Base-by-base conservation (phyloP, 139 green algal genomes). In the Diplosphaera chodatii region DNA sequence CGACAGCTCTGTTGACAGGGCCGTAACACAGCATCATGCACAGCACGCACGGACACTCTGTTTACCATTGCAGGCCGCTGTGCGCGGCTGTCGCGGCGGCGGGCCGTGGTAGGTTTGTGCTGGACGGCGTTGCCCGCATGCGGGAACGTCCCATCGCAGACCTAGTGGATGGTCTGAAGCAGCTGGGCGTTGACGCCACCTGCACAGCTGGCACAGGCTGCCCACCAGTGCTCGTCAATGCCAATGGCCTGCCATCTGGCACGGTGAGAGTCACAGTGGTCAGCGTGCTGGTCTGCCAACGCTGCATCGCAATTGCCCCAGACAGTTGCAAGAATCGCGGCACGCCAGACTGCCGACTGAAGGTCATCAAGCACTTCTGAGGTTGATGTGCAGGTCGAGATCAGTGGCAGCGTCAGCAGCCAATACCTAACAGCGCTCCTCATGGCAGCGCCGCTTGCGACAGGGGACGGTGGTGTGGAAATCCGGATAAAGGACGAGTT, bases 351-450 rank as follows among this genome's bases (percentile, higher is more conserved):
- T n/a, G n/a, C n/a, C n/a, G n/a, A n/a, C n/a, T n/a, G n/a, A n/a
- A n/a, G n/a, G n/a, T n/a, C n/a, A n/a, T n/a, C n/a, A n/a, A n/a
- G n/a, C n/a, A n/a, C n/a, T n/a, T n/a, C n/a, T n/a, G n/a, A n/a
- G n/a, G n/a, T n/a, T n/a, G n/a, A 28, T 22, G 22, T 66, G 62
- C 82, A 93, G 87, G 83, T 96, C 1, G 55, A 80, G 34, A 75
- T 96, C 40, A 88, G 75, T 37, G 92, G 92, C 32, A 79, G 72
- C 8, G 91, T 94, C 29, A 89, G 78, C 73, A 92, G 82, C 80
- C 95, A 99, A 82, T 99, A 97, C 83, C 83, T 99, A 32, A 99
- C 95, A 13, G 94, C 95, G 1, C 80, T 99, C 56, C 89, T 99
- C 23, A 98, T 99, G 95, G 90, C 95, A 0, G 89, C 92, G 4